These are phyloP conservation scores for Psilocybe azurescens DNA, from an alignment of 768 basidiomycete genomes.

Conservation along the genomic window DNA sequence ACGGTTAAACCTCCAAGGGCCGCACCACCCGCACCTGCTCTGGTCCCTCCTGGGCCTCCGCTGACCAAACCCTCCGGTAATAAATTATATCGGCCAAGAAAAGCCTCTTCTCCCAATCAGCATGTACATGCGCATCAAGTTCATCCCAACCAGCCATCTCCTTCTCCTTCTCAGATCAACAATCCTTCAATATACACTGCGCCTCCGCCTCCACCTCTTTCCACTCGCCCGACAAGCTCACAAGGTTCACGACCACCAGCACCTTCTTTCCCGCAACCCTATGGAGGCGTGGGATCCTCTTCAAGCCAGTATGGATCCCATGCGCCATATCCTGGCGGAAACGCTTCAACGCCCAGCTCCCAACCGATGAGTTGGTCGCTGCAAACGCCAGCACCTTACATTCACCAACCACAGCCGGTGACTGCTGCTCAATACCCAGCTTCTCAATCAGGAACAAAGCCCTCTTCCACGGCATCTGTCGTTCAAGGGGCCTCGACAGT, in stretches of 20 bases:
- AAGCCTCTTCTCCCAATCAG: constrained; percentile 18
- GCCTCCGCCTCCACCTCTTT: constrained; percentile 31
- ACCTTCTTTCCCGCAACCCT: constrained; percentile 25
- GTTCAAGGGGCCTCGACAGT: constrained; percentile 25
- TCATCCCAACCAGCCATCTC: constrained; percentile 42
- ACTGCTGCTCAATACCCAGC: constrained; percentile 8
- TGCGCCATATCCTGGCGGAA: constrained; percentile 2
- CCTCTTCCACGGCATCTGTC: constrained; percentile 11
- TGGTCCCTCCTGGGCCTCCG: constrained; percentile 8
- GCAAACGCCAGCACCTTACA: constrained; percentile 12
- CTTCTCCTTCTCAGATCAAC: constrained; percentile 48
- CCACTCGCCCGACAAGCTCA: constrained; percentile 20
- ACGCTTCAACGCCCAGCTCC: constrained; percentile 8
- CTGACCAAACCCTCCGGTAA: constrained; percentile 15
- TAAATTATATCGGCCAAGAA: constrained; percentile 26
- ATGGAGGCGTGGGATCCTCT: constrained; percentile 3
- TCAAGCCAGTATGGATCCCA: constrained; percentile 16
- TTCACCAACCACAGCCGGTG: constrained; percentile 19
- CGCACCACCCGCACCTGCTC: constrained; percentile 12
- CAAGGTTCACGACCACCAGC: constrained; percentile 6
- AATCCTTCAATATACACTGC: constrained; percentile 44
- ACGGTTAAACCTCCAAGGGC: constrained; percentile 17
- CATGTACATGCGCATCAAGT: constrained; percentile 37
- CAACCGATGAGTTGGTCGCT: constrained; percentile 14
- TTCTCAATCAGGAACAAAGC: constrained; percentile 12